phyloP scores from a whole-genome alignment of 305 asterid genomes.

The Rubia balearica region DNA sequence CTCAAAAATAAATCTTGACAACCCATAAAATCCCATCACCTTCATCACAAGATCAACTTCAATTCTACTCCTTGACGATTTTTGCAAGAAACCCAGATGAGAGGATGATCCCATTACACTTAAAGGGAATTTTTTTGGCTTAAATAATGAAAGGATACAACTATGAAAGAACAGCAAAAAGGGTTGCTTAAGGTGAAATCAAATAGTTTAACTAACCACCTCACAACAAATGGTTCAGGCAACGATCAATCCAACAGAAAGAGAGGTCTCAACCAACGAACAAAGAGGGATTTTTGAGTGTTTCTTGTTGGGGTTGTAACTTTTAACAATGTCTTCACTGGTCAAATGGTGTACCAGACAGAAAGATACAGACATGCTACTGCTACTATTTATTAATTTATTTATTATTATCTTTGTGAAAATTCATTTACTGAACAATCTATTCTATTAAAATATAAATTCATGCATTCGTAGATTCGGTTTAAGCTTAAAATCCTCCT shows the following conservation, averaged over 20 bases:
- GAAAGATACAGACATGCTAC: neutral
- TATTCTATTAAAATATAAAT: too few species aligned
- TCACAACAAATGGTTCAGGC: neutral
- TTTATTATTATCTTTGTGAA: too few species aligned
- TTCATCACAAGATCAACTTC: neutral
- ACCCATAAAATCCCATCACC: neutral
- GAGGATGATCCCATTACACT: slow-evolving; percentile 2
- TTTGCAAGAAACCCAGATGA: neutral
- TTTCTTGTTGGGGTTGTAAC: neutral
- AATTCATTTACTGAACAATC: neutral
- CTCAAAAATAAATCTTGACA: neutral
- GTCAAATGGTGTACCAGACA: slow-evolving; percentile 3
- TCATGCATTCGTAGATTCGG: too few species aligned
- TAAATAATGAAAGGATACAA: neutral
- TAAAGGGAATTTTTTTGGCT: neutral
- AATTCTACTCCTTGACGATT: neutral
- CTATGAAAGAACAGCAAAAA: neutral
- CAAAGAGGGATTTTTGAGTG: neutral
- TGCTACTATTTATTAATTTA: neutral
- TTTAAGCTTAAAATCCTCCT: too few species aligned
- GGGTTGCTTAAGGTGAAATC: neutral
- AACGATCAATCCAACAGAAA: neutral
- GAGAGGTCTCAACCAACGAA: neutral
- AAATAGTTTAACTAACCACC: neutral
- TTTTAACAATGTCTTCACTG: neutral